phyloP scores from a whole-genome alignment of 805 yeast species.

The Nakazawaea ernobii region DNA sequence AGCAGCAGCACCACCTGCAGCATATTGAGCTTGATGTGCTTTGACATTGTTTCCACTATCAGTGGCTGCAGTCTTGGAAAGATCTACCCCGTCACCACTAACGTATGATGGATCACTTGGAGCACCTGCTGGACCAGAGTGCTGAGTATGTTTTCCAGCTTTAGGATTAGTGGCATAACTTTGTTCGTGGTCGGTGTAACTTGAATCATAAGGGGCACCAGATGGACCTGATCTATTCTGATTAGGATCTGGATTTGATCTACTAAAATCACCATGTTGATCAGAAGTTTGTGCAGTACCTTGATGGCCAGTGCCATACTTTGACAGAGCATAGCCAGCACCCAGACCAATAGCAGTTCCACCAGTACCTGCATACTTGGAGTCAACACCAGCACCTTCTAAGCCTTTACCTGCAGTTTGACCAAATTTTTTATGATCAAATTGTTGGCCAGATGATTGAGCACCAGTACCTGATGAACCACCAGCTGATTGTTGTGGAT shows the following conservation, averaged over 20 bases:
- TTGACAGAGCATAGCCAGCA: neutral
- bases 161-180: too few relatives aligned
- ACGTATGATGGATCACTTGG: neutral
- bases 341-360: neutral
- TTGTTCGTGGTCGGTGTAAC: neutral
- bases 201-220: neutral
- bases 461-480: neutral
- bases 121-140: slow-evolving; percentile 2
- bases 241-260: neutral
- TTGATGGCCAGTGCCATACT: neutral
- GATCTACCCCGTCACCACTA: neutral
- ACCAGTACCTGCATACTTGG: slow-evolving; percentile 1
- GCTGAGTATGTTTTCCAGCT: too few relatives aligned
- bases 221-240: neutral
- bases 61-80: neutral
- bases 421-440: neutral
- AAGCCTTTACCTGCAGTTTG: neutral
- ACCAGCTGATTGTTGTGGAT: neutral
- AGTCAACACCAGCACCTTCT: slow-evolving; percentile 5
- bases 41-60: neutral
- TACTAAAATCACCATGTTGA: neutral
- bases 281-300: too few relatives aligned
- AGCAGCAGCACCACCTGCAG: neutral
- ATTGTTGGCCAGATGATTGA: neutral
- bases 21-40: neutral